A percentile compares a stretch with the other conserved stretches of the same genome.
phyloP scores from a whole-genome alignment of 2,329 filamentous ascomycete species.

The Falciphora oryzae region DNA sequence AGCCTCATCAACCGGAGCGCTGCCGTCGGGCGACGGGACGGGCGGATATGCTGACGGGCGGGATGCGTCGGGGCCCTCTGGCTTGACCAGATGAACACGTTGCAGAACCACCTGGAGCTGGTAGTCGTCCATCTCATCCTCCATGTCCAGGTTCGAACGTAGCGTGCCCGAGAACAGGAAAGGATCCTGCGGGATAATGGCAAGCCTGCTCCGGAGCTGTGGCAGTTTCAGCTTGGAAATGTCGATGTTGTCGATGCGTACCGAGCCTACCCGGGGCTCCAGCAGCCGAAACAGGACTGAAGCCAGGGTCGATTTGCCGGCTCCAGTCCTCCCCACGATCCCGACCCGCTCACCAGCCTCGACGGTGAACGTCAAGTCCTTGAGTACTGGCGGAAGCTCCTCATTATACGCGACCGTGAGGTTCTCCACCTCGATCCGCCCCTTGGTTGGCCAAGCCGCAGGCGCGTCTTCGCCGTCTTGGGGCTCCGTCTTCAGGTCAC shows the following conservation, averaged over 20 bases:
- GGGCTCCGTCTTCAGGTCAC: constrained; percentile 31
- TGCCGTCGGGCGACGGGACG: not conserved
- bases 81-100: constrained; percentile 52
- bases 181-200: constrained; percentile 63
- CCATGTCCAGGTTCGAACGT: constrained; percentile 58
- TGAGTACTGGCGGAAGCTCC: constrained; percentile 31
- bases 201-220: constrained; percentile 53
- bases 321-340: constrained; percentile 59
- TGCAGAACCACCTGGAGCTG: constrained; percentile 54
- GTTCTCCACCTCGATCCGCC: constrained; percentile 32
- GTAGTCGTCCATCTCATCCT: constrained; percentile 54
- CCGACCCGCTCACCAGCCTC: constrained; percentile 54
- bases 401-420: constrained; percentile 31
- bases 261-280: constrained; percentile 35
- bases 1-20: constrained; percentile 7
- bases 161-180: constrained; percentile 62
- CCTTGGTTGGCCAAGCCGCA: constrained; percentile 35
- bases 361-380: constrained; percentile 31
- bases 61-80: constrained; percentile 33
- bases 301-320: constrained; percentile 62
- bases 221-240: constrained; percentile 55
- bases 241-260: constrained; percentile 41
- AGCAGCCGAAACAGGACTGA: constrained; percentile 56
- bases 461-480: constrained; percentile 28
- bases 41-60: constrained; percentile 17